Evolutionary conservation across 2,329 filamentous ascomycete species (phyloP).

Genomic region (Xylariaceae sp.): DNA sequence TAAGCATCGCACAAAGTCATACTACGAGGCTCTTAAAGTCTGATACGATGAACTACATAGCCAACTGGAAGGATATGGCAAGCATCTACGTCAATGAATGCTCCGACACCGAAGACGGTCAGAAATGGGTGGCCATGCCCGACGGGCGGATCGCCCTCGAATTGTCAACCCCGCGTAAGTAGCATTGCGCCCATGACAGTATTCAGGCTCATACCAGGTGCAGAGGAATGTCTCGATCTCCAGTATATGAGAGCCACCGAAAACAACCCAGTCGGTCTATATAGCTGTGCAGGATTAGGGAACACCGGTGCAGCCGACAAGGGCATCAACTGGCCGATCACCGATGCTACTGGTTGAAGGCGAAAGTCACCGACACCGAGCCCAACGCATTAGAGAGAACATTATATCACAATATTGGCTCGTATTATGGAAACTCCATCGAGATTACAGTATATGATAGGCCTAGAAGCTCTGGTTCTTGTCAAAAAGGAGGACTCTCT

Average conservation of each 20-base stretch:
- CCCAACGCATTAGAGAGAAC: too few species aligned
- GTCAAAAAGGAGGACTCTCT: too few species aligned
- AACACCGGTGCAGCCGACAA: slow-evolving; percentile 44
- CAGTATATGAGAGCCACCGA: slow-evolving; percentile 45
- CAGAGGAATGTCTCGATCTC: slow-evolving; percentile 46
- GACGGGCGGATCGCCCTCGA: slow-evolving; percentile 45
- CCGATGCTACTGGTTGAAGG: slow-evolving; percentile 29
- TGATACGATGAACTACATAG: slow-evolving; percentile 22
- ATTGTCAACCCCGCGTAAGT: slow-evolving; percentile 40
- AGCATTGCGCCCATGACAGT: neutral
- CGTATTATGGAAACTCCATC: too few species aligned
- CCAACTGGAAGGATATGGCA: slow-evolving; percentile 47
- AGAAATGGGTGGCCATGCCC: slow-evolving; percentile 42
- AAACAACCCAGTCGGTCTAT: slow-evolving; percentile 46
- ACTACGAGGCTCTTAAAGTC: slow-evolving; percentile 2
- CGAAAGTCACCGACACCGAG: too few species aligned
- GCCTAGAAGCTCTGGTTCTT: too few species aligned
- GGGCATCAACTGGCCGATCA: slow-evolving; percentile 46
- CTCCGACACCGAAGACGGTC: slow-evolving; percentile 36
- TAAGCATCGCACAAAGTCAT: slow-evolving; percentile 9
- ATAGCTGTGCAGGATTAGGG: slow-evolving; percentile 43
- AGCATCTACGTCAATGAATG: slow-evolving; percentile 40
- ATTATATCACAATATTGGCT: too few species aligned
- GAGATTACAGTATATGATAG: too few species aligned
- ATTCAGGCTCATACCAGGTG: slow-evolving; percentile 7